These are phyloP conservation scores for Marasmius tenuissimus DNA, from an alignment of 1,284 basidiomycete genomes.

Conservation along the genomic window DNA sequence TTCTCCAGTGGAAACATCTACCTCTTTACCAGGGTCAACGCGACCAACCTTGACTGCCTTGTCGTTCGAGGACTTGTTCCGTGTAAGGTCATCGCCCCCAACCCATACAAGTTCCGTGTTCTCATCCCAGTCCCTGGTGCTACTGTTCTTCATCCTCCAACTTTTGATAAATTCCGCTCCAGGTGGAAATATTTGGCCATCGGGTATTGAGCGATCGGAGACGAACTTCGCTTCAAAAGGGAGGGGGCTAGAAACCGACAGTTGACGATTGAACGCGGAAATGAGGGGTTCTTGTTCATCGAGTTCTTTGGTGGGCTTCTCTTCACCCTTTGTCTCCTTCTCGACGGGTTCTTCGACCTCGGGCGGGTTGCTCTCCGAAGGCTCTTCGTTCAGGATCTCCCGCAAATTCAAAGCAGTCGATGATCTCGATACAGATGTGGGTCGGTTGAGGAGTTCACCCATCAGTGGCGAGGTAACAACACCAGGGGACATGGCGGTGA, in stretches of 20 bases:
- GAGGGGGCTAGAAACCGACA: neutral
- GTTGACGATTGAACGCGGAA: neutral
- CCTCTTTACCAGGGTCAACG: slow-evolving; percentile 53
- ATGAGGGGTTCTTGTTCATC: neutral
- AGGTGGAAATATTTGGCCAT: slow-evolving; percentile 77
- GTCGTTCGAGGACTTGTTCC: slow-evolving; percentile 30
- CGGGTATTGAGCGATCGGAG: slow-evolving; percentile 67
- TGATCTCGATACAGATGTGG: neutral
- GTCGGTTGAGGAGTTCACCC: neutral
- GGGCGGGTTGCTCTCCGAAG: neutral
- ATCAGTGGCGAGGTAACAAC: neutral
- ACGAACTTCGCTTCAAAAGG: slow-evolving; percentile 49
- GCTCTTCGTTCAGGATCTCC: neutral
- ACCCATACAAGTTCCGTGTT: slow-evolving; percentile 67
- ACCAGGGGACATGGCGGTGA: neutral
- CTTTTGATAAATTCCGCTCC: slow-evolving; percentile 84
- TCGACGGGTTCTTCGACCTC: neutral
- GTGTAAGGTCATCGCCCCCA: slow-evolving; percentile 53
- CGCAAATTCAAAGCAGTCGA: neutral
- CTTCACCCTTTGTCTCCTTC: neutral
- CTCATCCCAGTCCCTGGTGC: slow-evolving; percentile 64
- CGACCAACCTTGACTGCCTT: slow-evolving; percentile 45
- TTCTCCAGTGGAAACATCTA: slow-evolving; percentile 71
- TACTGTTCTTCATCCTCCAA: slow-evolving; percentile 73
- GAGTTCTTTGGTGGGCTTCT: neutral